Conservation (phyloP, 257 asterid genomes). For the Cruciata laevipes region DNA sequence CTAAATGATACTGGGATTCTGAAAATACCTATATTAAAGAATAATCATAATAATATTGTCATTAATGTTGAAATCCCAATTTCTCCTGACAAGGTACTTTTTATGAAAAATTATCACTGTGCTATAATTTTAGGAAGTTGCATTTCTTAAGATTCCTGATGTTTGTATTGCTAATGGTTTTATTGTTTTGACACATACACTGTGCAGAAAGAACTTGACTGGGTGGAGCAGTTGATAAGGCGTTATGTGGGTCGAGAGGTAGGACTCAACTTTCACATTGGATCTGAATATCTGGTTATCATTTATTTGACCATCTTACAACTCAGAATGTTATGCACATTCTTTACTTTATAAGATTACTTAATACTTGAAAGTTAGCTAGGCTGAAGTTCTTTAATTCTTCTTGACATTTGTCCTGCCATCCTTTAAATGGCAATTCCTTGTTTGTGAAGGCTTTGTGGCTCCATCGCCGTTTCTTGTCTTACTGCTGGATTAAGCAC, state of each 20-base stretch:
- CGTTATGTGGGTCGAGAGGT: slow-evolving; percentile 93
- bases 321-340: not conserved
- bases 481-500: slow-evolving; percentile 61
- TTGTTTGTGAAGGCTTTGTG: slow-evolving; percentile 59
- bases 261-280: slow-evolving; percentile 4
- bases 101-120: not conserved
- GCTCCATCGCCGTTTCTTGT: slow-evolving; percentile 95
- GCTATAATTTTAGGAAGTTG: not conserved
- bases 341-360: not conserved
- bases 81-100: not conserved
- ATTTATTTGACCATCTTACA: not conserved
- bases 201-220: slow-evolving; percentile 73
- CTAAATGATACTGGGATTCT: slow-evolving; percentile 2
- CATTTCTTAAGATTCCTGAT: slow-evolving; percentile 3
- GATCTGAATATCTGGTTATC: not conserved
- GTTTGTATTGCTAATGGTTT: not conserved
- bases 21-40: slow-evolving; percentile 1
- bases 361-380: not conserved
- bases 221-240: slow-evolving; percentile 59
- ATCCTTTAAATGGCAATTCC: not conserved
- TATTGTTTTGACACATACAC: slow-evolving; percentile 22
- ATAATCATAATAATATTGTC: not conserved
- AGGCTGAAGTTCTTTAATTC: not conserved
- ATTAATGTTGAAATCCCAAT: not conserved
- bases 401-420: not conserved